A percentile compares a stretch with the other conserved stretches of the same genome.
phyloP scores from a whole-genome alignment of 148 eudicot species.

The Camellia lanceoleosa region DNA sequence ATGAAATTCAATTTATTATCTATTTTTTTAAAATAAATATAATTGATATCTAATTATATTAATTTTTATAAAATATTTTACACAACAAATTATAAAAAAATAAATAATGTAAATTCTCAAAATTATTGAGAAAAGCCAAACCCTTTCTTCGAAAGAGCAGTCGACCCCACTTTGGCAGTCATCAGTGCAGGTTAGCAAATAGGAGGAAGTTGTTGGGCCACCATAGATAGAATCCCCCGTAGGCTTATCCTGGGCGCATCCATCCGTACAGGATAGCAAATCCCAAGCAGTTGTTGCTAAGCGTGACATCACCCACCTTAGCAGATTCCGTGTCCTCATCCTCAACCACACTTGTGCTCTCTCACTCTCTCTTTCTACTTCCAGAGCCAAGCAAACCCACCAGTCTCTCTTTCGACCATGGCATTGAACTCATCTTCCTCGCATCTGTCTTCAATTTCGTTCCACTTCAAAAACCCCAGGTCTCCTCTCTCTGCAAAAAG shows the following conservation, averaged over 20 bases:
- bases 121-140: no score
- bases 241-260: background rate
- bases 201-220: background rate
- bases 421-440: constrained; percentile 26
- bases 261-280: no score
- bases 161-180: background rate
- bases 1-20: no score
- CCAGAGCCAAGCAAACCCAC: background rate
- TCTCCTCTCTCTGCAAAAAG: background rate
- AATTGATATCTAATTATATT: no score
- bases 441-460: constrained; percentile 16
- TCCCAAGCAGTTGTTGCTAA: no score
- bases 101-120: no score
- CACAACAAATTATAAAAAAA: no score
- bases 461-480: constrained; percentile 35
- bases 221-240: background rate
- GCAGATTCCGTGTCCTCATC: background rate
- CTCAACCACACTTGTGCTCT: background rate
- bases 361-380: background rate
- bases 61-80: no score
- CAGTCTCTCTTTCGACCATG: constrained; percentile 1
- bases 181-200: background rate
- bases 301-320: background rate
- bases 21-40: no score
- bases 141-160: no score